Percentiles rank a stretch among this genome's conserved stretches.
Evolutionary conservation across 2,329 filamentous ascomycete genomes (phyloP).

Genomic region (Huntiella savannae): DNA sequence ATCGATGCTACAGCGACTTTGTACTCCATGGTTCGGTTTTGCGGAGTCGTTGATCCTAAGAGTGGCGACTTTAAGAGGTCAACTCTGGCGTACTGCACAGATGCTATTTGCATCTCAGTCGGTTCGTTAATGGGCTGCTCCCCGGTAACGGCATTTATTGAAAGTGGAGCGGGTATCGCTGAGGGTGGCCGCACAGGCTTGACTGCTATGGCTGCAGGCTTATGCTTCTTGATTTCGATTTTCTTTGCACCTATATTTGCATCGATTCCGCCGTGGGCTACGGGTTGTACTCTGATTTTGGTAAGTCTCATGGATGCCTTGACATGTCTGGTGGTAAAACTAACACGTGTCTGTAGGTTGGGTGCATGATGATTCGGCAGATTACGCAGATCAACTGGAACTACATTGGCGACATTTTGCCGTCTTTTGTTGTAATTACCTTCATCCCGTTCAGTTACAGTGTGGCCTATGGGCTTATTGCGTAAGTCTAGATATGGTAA

Average conservation of each 20-base stretch:
- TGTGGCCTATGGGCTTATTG: conserved; percentile 59
- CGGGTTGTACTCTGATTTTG: conserved; percentile 52
- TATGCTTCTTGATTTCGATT: conserved; percentile 72
- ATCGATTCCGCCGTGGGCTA: conserved; percentile 76
- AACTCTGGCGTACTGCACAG: conserved; percentile 65
- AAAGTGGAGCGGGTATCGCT: conserved; percentile 76
- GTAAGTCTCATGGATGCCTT: conserved; percentile 20
- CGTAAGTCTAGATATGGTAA: conserved; percentile 25
- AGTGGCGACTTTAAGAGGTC: conserved; percentile 81
- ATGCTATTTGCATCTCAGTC: conserved; percentile 60
- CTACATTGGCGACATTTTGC: conserved; percentile 56
- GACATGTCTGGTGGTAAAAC: background rate
- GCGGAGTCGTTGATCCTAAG: conserved; percentile 57
- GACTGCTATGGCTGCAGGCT: conserved; percentile 58
- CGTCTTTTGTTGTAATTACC: conserved; percentile 55
- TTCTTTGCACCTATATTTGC: conserved; percentile 87
- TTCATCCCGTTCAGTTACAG: conserved; percentile 66
- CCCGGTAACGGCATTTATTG: conserved; percentile 72
- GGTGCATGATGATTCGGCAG: conserved; percentile 60
- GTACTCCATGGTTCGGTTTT: conserved; percentile 78
- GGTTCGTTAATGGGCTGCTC: conserved; percentile 60
- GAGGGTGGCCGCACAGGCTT: conserved; percentile 73
- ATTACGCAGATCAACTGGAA: conserved; percentile 59
- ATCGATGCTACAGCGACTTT: conserved; percentile 72
- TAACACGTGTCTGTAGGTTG: conserved; percentile 29